These are phyloP conservation scores for Allomyces macrogynus DNA, from an alignment of 192 early-diverging fungal genomes.

Conservation along the genomic window DNA sequence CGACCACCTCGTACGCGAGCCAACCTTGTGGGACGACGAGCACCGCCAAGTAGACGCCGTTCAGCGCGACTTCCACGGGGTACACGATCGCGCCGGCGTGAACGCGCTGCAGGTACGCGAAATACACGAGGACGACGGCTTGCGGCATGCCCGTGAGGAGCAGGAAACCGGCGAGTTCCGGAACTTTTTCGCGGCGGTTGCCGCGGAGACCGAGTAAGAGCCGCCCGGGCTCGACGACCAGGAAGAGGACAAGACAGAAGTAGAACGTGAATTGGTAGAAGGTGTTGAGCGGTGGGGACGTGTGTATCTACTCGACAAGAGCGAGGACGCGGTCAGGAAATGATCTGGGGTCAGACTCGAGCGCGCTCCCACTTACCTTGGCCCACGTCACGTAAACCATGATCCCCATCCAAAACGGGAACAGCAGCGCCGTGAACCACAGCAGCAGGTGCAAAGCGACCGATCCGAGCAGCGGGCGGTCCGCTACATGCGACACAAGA, in stretches of 20 bases:
- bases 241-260: not conserved
- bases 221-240: not conserved
- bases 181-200: not conserved
- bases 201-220: not conserved
- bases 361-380: not conserved
- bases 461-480: not conserved
- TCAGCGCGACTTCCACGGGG: not conserved
- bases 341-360: too few relatives aligned
- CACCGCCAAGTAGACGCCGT: not conserved
- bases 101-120: not conserved
- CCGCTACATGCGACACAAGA: too few relatives aligned
- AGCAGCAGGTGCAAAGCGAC: not conserved
- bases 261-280: not conserved
- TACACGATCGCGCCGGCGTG: not conserved
- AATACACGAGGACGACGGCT: not conserved
- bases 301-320: too few relatives aligned
- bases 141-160: not conserved
- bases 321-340: too few relatives aligned
- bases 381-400: not conserved
- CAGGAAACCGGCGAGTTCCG: not conserved
- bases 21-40: not conserved
- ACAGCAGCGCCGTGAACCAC: not conserved
- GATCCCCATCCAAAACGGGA: not conserved
- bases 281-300: not conserved
- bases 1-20: not conserved